These are phyloP conservation scores for Chaetomiaceae sp. DNA, from an alignment of 2,329 filamentous ascomycete genomes.

Conservation along the genomic window DNA sequence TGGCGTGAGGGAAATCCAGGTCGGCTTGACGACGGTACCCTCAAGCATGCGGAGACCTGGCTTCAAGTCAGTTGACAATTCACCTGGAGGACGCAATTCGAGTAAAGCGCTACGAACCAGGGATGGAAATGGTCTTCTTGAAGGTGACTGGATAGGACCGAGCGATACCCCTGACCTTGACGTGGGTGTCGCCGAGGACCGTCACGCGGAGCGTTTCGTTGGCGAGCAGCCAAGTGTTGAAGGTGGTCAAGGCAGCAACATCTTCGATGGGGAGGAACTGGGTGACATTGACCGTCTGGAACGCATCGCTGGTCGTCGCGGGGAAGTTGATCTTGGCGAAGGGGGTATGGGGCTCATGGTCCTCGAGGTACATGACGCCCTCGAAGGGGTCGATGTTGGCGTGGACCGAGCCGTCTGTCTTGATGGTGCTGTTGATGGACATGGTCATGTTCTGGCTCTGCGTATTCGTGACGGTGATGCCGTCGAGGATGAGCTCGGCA, in stretches of 20 bases:
- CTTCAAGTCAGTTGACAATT: constrained; percentile 9
- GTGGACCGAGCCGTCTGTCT: constrained; percentile 47
- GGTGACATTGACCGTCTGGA: constrained; percentile 49
- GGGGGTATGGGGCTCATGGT: constrained; percentile 42
- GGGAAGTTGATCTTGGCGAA: constrained; percentile 52
- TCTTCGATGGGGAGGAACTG: constrained; percentile 46
- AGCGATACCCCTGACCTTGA: constrained; percentile 48
- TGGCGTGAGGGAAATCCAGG: constrained; percentile 41
- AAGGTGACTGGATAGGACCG: constrained; percentile 49
- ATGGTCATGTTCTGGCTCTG: constrained; percentile 44
- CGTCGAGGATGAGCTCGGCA: constrained; percentile 49
- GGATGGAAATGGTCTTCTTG: constrained; percentile 50
- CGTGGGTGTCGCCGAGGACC: constrained; percentile 48
- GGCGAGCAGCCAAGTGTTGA: constrained; percentile 52
- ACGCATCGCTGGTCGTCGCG: constrained; percentile 44
- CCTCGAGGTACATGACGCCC: constrained; percentile 53
- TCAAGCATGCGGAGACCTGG: constrained; percentile 50
- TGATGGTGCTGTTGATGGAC: constrained; percentile 54
- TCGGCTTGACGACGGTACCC: constrained; percentile 49
- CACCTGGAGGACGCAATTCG: too few species aligned
- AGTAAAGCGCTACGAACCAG: constrained; percentile 29
- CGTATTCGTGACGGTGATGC: constrained; percentile 47
- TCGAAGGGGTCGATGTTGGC: constrained; percentile 49
- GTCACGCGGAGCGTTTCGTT: constrained; percentile 48
- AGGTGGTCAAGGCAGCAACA: constrained; percentile 46